Base-by-base conservation (phyloP, 2,329 filamentous ascomycete genomes). In the Intubia oerlemansii region DNA sequence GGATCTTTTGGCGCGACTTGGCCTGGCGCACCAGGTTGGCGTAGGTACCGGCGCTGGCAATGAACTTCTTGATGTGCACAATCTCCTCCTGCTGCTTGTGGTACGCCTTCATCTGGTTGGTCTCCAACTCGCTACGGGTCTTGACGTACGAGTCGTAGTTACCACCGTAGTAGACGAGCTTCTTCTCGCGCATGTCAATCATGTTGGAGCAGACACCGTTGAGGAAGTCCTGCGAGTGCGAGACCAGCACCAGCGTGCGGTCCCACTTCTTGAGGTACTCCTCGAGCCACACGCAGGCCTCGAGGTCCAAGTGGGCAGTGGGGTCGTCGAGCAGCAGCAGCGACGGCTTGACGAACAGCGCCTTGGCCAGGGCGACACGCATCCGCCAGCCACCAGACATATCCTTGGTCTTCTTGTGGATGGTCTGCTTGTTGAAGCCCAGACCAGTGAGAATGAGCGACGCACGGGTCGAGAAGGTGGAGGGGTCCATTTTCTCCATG, bases 331-430 rank as follows among this genome's bases (percentile, higher is more conserved):
- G 82, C 40, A 98, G 67, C 28, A 98, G 71, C 33, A 98, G 66
- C 12, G 82, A 88, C 20, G 90, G 88, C 67, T 90, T 91, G 57
- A 98, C 85, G 62, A 98, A 98, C 30, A 98, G 74, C 33, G 88
- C 88, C 65, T 95, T 93, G 50, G 67, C 88, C 36, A 98, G 73
- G 33, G 88, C 88, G 34, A 98, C 88, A 67, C 90, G 81, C 88
- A 98, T 98, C 64, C 85, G 74, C 88, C 88, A 98, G 44, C 88
- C 88, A 80, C 88, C 88, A 40, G 88, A 98, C 90, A 98, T 98
- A 53, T 98, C 90, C 69, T 95, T 98, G 44, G 90, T 98, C 72
- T 90, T 93, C 70, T 98, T 98, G 55, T 90, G 62, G 49, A 98
- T 95, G 32, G 90, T 98, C 42, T 56, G 58, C 65, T 95, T 95